These are phyloP conservation scores for Begonia loranthoides DNA, from an alignment of 306 rosid genomes.

Conservation along the genomic window DNA sequence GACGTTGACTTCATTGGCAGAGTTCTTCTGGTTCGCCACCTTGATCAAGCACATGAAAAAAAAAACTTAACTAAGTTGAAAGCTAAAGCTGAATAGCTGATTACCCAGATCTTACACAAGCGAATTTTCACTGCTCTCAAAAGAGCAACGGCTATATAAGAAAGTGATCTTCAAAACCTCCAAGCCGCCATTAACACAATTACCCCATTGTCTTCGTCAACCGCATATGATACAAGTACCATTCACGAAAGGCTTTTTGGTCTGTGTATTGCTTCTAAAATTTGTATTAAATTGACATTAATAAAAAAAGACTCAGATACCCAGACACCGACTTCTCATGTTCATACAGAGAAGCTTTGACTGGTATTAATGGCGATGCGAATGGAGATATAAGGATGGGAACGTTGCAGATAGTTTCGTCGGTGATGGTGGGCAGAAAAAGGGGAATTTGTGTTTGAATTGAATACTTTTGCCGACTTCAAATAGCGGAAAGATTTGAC, in stretches of 20 bases:
- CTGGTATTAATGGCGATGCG: too few relatives aligned
- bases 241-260: background rate
- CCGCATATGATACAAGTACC: background rate
- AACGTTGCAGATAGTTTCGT: too few relatives aligned
- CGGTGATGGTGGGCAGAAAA: too few relatives aligned
- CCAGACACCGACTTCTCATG: background rate
- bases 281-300: background rate
- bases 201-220: background rate
- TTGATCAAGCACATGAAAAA: constrained; percentile 24
- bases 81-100: background rate
- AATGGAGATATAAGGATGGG: too few relatives aligned
- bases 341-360: too few relatives aligned
- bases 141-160: constrained; percentile 2
- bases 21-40: constrained; percentile 36
- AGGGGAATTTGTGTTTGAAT: too few relatives aligned
- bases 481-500: too few relatives aligned
- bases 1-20: constrained; percentile 1
- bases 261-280: background rate
- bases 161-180: background rate
- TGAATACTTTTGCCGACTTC: too few relatives aligned
- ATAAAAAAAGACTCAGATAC: too few relatives aligned
- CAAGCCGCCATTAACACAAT: background rate
- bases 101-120: constrained; percentile 12
- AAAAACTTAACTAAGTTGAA: background rate
- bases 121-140: constrained; percentile 3